Evolutionary conservation across 768 basidiomycete species (phyloP), one percentile per base, ranked within the genome.

Genomic region (Cyathus striatus): DNA sequence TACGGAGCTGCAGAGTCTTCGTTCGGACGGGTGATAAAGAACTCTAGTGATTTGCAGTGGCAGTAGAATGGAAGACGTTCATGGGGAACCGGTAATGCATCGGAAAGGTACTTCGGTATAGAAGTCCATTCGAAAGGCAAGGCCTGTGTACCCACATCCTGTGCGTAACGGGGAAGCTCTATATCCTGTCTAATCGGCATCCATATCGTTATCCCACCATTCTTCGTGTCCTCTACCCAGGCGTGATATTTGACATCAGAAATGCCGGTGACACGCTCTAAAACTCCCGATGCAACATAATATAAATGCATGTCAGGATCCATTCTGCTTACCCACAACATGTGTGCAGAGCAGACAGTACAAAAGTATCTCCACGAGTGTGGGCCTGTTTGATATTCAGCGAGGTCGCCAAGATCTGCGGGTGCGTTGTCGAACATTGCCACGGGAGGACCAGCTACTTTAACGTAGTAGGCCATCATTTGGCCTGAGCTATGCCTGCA

Each of bases 181-280:
- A 52, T 32, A 12, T 54, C 55, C 14, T 51, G 49, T 14, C 53
- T 37, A 2, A 20, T 32, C 17, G 40, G 44, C 4, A 60, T 30
- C 16, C 61, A 59, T 33, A 64, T 53, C 3, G 61, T 60, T 5
- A 63, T 30, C 1, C 64, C 64, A 0, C 64, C 64, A 44, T 65
- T 62, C n/a, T 60, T 23, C 1, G 64, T 64, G 35, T 60, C 57
- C 6, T 38, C 51, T 17, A 65, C 49, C 32, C 43, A 60, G 9
- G 55, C 53, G 40, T 65, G 64, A 21, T 43, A 48, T 3, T 45
- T 49, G 7, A 52, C 41, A 25, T 51, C 47, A 4, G 57, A 42
- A n/a, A 64, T 47, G 1, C 56, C 60, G 7, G 57, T 55, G 10
- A 48, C 51, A 10, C 41, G 42, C 22, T 60, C 58, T n/a, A 65